Base-by-base conservation (phyloP, 768 basidiomycete species). In the Lentinula detonsa region DNA sequence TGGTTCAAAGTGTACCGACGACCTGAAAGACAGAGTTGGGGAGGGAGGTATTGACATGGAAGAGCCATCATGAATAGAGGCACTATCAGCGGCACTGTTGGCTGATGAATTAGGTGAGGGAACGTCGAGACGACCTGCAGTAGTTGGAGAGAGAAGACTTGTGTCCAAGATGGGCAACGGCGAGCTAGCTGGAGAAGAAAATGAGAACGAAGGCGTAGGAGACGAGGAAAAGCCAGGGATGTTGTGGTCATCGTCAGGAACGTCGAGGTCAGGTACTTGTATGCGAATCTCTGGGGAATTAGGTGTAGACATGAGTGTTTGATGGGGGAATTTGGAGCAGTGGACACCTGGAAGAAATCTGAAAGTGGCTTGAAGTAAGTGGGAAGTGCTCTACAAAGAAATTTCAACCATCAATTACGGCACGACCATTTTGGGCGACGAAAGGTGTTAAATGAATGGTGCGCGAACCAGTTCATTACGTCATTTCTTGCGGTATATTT, bases 11-110 rank as follows among this genome's bases (percentile, higher is more conserved):
- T 85, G 82, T 0, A 82, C 79, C 0, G 84, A 84, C 2, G 87
- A 88, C 15, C 77, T 79, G 2, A 78, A 82, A 0, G 91, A 90
- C 9, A 90, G 77, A 0, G 91, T 91, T 1, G 91, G 91, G 0
- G 91, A 93, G 0, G 91, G 90, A 13, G 57, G 57, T 23, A 52
- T 15, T 1, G 72, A 70, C 8, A 71, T 67, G 0, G 72, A 79
- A 23, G 74, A 73, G 40, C 73, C 76, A 49, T 81, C 80, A n/a
- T 79, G 76, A 0, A 68, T 67, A 37, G 56, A 57, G n/a, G 56
- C 39, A 43, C 40, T 59, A 37, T 60, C 59, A 16, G 50, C 37
- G 4, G 50, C 50, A 7, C 49, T 39, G 28, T 33, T 60, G 46
- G 59, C 23, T 42, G 71, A 66, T 4, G 69, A 64, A 1, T 71